Conservation (phyloP, 208 protist genomes). For the Acanthamoeba quina region DNA sequence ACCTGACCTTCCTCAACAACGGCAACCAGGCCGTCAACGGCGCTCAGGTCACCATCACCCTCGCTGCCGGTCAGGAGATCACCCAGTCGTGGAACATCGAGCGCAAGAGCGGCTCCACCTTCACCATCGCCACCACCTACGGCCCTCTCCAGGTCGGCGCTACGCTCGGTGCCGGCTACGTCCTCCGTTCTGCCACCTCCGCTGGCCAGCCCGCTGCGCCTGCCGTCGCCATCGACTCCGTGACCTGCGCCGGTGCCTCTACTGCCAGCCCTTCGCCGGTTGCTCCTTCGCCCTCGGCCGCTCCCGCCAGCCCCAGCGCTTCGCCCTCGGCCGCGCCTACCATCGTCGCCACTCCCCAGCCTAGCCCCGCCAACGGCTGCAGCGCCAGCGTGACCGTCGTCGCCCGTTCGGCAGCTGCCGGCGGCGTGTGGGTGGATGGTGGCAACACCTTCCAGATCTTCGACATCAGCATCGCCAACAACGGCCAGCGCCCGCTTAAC, state of each 20-base stretch:
- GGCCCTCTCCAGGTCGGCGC: not conserved
- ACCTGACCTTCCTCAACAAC: not conserved
- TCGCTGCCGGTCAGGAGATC: not conserved
- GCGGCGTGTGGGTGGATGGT: not conserved
- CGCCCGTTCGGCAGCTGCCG: not conserved
- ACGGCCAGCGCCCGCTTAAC: not conserved
- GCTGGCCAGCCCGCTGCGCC: not conserved
- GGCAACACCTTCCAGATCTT: not conserved
- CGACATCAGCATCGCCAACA: not conserved
- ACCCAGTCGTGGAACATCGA: constrained; percentile 1
- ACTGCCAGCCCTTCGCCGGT: not conserved
- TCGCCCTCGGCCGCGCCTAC: not conserved
- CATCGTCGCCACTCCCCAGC: not conserved
- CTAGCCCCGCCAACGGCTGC: not conserved
- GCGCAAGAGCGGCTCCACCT: not conserved
- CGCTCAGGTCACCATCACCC: not conserved
- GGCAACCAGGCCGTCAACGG: not conserved
- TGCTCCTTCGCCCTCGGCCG: not conserved
- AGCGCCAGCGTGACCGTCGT: not conserved
- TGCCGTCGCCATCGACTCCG: not conserved
- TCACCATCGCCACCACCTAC: not conserved
- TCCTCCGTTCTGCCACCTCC: not conserved
- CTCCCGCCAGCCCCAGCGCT: not conserved
- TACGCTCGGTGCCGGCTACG: not conserved
- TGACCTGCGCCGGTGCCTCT: not conserved